Percentiles rank a stretch among this genome's conserved stretches.
These are phyloP conservation scores for Hortaea werneckii DNA, from an alignment of 2,329 filamentous ascomycete species.

Conservation along the genomic window DNA sequence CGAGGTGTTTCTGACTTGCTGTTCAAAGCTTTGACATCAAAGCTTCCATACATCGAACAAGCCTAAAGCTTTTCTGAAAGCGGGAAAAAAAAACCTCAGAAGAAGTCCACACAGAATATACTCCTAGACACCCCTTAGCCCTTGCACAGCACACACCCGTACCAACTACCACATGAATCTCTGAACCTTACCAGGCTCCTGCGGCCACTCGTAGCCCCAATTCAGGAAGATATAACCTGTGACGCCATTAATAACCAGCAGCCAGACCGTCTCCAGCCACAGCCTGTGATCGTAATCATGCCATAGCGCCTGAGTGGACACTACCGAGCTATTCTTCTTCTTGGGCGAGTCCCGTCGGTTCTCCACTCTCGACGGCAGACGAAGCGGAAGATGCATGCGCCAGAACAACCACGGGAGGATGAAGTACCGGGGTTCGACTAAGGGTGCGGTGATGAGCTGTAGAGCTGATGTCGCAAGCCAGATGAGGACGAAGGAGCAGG, in stretches of 20 bases:
- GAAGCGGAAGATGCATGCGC: constrained; percentile 62
- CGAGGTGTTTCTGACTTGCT: no score
- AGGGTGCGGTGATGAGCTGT: constrained; percentile 74
- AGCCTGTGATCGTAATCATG: constrained; percentile 31
- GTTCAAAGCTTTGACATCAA: no score
- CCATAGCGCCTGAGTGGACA: constrained; percentile 5
- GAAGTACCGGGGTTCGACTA: constrained; percentile 94
- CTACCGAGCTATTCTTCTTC: background rate
- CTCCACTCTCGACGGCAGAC: constrained; percentile 14
- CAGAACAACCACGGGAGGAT: constrained; percentile 93
- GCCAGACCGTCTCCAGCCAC: constrained; percentile 60
- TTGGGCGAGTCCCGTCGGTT: background rate
- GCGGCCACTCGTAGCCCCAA: constrained; percentile 57
- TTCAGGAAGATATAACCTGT: constrained; percentile 65
- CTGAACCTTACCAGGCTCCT: constrained; percentile 52
- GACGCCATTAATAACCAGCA: constrained; percentile 50
- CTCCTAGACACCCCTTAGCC: no score
- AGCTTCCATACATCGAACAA: no score
- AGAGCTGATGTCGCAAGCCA: constrained; percentile 62
- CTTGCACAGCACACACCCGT: no score
- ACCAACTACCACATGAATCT: constrained; percentile 66
- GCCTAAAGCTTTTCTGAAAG: no score
- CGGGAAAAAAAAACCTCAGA: no score
- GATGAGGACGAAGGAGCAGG: constrained; percentile 45
- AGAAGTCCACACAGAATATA: no score